Conservation (phyloP, 2,329 filamentous ascomycete species). For the Ilyonectria destructans region DNA sequence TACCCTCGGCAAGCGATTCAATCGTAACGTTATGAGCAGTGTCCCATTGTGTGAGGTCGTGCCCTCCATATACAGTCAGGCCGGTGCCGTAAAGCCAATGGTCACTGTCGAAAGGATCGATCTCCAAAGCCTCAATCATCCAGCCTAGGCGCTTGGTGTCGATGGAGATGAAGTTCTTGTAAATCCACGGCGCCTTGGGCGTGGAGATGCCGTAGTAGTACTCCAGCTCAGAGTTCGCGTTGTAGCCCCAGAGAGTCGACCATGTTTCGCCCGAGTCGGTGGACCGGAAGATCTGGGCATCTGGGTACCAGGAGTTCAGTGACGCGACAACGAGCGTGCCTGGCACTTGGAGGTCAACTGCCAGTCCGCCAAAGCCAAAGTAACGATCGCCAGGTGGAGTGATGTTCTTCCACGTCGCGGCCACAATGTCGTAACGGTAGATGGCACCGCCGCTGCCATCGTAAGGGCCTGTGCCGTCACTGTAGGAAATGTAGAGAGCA, state of each 20-base stretch:
- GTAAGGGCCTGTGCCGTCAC: constrained; percentile 70
- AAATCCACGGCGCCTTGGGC: constrained; percentile 69
- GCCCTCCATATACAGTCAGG: constrained; percentile 68
- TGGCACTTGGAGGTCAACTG: constrained; percentile 68
- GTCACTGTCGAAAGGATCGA: constrained; percentile 72
- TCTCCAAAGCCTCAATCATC: constrained; percentile 74
- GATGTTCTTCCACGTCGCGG: constrained; percentile 69
- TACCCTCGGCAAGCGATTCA: constrained; percentile 67
- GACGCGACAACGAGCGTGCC: constrained; percentile 71
- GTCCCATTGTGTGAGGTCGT: constrained; percentile 71
- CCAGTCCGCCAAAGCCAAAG: constrained; percentile 71
- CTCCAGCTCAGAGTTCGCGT: constrained; percentile 56
- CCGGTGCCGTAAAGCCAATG: constrained; percentile 75
- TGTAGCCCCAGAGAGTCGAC: constrained; percentile 69
- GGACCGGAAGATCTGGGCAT: constrained; percentile 70
- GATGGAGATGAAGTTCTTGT: constrained; percentile 63
- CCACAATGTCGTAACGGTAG: constrained; percentile 68
- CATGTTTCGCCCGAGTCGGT: constrained; percentile 70
- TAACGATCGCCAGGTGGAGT: constrained; percentile 63
- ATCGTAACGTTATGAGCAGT: constrained; percentile 64
- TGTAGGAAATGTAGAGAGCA: constrained; percentile 70
- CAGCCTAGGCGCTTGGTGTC: constrained; percentile 70
- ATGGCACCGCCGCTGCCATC: constrained; percentile 69
- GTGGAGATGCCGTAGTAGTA: constrained; percentile 64
- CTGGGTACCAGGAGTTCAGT: constrained; percentile 74